phyloP scores from a whole-genome alignment of 202 grass and related monocot genomes.

The Bolboschoenoplectus hybrid region DNA sequence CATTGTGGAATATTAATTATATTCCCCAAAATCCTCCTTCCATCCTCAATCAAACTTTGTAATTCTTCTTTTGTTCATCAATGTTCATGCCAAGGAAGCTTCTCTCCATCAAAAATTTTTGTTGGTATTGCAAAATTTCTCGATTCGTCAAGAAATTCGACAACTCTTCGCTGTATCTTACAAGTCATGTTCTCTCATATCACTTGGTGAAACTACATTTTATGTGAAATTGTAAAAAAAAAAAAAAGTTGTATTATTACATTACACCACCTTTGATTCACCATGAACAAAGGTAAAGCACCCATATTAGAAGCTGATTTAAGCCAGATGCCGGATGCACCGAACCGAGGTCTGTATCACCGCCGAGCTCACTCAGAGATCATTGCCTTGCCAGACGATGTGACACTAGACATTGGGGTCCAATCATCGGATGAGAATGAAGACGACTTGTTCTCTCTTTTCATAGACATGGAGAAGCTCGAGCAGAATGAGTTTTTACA shows the following conservation, averaged over 20 bases:
- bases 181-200: not conserved
- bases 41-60: not conserved
- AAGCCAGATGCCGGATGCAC: constrained; percentile 77
- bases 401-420: constrained; percentile 57
- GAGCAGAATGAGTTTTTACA: constrained; percentile 42
- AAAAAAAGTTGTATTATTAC: not conserved
- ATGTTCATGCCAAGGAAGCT: not conserved
- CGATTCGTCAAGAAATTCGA: not conserved
- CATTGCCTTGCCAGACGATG: constrained; percentile 77
- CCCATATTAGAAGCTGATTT: constrained; percentile 60
- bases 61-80: not conserved
- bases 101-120: not conserved
- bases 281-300: constrained; percentile 33
- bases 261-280: not conserved
- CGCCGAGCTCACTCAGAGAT: constrained; percentile 92
- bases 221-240: not conserved
- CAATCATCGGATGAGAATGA: constrained; percentile 87
- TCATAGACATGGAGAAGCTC: constrained; percentile 81
- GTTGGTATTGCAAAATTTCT: not conserved
- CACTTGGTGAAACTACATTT: not conserved
- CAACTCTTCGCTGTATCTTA: not conserved
- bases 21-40: not conserved
- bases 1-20: not conserved
- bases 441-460: constrained; percentile 85
- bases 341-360: constrained; percentile 59